phyloP scores from a whole-genome alignment of 176 grass and related monocot genomes.

The Cymbopogon citratus region DNA sequence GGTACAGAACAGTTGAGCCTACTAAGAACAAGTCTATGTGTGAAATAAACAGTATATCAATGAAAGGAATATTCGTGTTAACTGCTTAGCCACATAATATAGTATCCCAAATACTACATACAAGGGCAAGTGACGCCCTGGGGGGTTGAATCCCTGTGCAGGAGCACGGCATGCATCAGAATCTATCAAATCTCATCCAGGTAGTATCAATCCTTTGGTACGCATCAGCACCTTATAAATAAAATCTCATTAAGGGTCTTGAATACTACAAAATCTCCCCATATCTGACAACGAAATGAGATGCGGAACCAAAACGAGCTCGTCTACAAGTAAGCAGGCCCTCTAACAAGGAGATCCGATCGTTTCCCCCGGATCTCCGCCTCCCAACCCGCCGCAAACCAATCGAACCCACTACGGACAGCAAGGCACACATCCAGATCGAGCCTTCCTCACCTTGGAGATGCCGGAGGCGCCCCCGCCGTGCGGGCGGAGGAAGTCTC shows the following conservation, averaged over 20 bases:
- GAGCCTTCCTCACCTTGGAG: slow-evolving; percentile 50
- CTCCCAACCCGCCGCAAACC: background rate
- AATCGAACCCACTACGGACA: slow-evolving; percentile 30
- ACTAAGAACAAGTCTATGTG: background rate
- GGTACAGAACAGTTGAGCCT: background rate
- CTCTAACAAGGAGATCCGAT: slow-evolving; percentile 26
- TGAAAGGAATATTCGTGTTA: background rate
- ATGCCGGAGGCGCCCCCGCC: slow-evolving; percentile 28
- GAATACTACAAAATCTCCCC: background rate
- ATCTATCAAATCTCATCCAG: background rate
- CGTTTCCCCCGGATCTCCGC: slow-evolving; percentile 10
- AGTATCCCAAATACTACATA: background rate
- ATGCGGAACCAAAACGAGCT: background rate
- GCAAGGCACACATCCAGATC: slow-evolving; percentile 32
- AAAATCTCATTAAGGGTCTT: background rate
- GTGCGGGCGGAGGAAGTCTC: slow-evolving; percentile 45
- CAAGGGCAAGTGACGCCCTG: background rate
- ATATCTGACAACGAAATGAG: background rate
- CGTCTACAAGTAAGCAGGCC: background rate
- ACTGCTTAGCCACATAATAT: slow-evolving; percentile 10
- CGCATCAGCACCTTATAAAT: background rate
- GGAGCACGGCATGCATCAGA: background rate
- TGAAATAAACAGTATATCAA: background rate
- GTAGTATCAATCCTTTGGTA: background rate
- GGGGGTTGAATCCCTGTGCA: background rate